A percentile compares a stretch with the other conserved stretches of the same genome.
phyloP scores from a whole-genome alignment of 257 asterid species.

The Plantago major region DNA sequence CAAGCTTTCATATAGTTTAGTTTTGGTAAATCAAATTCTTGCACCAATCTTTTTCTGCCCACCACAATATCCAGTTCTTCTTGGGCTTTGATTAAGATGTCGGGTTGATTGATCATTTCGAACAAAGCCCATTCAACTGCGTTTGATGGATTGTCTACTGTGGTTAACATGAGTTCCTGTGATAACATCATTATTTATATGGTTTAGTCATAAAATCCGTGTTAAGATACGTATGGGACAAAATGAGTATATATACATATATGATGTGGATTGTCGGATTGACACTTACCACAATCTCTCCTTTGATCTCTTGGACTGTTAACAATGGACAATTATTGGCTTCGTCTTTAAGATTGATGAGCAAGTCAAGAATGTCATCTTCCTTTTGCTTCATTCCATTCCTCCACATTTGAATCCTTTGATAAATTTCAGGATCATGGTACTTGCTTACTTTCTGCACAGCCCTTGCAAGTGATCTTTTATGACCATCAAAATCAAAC shows the following conservation, averaged over 20 bases:
- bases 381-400: conserved; percentile 6
- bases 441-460: neutral
- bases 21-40: conserved; percentile 9
- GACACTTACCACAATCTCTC: conserved; percentile 10
- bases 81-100: neutral
- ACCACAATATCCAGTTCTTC: conserved; percentile 11
- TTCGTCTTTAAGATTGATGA: conserved; percentile 12
- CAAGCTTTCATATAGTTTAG: conserved; percentile 16
- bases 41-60: conserved; percentile 14
- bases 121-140: conserved; percentile 16
- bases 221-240: no score
- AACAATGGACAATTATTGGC: neutral
- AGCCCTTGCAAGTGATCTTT: conserved; percentile 1
- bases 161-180: conserved; percentile 16
- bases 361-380: conserved; percentile 19
- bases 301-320: conserved; percentile 14
- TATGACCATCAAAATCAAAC: conserved; percentile 6
- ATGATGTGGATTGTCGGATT: no score
- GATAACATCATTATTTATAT: no score
- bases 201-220: no score
- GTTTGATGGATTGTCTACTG: conserved; percentile 20
- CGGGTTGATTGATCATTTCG: conserved; percentile 21
- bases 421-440: conserved; percentile 14
- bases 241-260: no score
- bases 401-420: conserved; percentile 15